Evolutionary conservation across 768 basidiomycete genomes (phyloP), one percentile per base, ranked within the genome.

Genomic region (Serendipita sp.): DNA sequence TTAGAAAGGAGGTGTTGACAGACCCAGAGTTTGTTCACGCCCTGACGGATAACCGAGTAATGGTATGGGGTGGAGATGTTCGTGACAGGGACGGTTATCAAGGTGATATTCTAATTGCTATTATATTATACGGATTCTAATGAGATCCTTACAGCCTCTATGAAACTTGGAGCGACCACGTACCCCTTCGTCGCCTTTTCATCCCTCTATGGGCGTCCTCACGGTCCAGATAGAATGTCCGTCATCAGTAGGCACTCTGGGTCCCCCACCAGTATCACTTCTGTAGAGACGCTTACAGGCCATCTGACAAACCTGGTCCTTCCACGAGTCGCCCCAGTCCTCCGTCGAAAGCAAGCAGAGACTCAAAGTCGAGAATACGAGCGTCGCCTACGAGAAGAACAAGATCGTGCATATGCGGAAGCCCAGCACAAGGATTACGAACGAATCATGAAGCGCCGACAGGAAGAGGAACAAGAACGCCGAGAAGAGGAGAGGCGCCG

Each of bases 1-100:
- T 97, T 77, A 94, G 94, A 74, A 80, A 85, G 87, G 87, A 30
- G 28, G 80, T 69, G 24, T 69, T 98, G 16, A 86, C 87, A 0
- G 85, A 95, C 70, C 75, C 84, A 1, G 75, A 78, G 7, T 79
- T 97, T 51, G 81, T 93, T 4, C 80, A 80, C 30, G 73, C 82
- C 2, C 77, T 96, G 28, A 79, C 81, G 58, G 84, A 87, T 38
- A 87, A 92, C 72, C 78, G 86, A 60, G 79, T 95, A 63, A 69
- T 92, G 16, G 83, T 92, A 5, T 99, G 94, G 95, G 95, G 88
- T 2, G 94, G 91, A 15, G 94, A 97, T 71, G 83, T 96, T 5
- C 79, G 86, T 38, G 86, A 89, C 69, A 78, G 79, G 41, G 91
- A 95, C 67, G 83, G 89, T 3, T 92, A 92, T 81, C 82, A 84